Percentiles rank a stretch among this genome's conserved stretches.
These are phyloP conservation scores for Penicillium rolfsii DNA, from an alignment of 2,329 filamentous ascomycete species.

Conservation along the genomic window DNA sequence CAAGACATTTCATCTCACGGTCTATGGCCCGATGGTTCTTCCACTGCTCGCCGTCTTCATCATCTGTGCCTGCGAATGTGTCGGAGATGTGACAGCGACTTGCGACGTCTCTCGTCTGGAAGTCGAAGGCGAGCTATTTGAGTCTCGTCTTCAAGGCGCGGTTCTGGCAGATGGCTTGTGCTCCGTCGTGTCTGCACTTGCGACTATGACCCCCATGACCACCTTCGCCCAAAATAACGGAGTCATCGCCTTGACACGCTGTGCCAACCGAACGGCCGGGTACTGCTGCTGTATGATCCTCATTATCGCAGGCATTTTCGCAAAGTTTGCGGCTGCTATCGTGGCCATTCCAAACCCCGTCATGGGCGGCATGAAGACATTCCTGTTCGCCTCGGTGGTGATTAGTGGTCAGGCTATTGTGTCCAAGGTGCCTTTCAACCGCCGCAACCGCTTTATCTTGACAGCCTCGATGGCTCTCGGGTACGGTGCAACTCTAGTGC, in stretches of 20 bases:
- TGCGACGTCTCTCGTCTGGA: background rate
- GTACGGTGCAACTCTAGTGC: background rate
- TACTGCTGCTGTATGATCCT: background rate
- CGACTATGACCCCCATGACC: background rate
- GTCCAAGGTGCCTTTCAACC: background rate
- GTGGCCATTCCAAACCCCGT: background rate
- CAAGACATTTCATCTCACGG: background rate
- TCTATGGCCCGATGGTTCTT: background rate
- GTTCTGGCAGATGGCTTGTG: background rate
- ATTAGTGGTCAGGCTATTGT: background rate
- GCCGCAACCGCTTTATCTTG: background rate
- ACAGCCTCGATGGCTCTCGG: background rate
- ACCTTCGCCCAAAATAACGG: background rate
- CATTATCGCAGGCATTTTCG: background rate
- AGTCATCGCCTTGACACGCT: background rate
- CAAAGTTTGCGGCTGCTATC: background rate
- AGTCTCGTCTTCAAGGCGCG: background rate
- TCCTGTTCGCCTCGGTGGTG: background rate
- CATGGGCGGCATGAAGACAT: background rate
- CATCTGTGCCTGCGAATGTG: background rate
- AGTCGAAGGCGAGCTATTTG: background rate
- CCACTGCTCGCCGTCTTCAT: background rate
- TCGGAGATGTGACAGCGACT: background rate
- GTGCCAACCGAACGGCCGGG: background rate
- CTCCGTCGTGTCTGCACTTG: background rate